Percentiles rank a stretch among this genome's conserved stretches.
Evolutionary conservation across 805 yeast species (phyloP).

Genomic region (Yarrowia yakushimensis): DNA sequence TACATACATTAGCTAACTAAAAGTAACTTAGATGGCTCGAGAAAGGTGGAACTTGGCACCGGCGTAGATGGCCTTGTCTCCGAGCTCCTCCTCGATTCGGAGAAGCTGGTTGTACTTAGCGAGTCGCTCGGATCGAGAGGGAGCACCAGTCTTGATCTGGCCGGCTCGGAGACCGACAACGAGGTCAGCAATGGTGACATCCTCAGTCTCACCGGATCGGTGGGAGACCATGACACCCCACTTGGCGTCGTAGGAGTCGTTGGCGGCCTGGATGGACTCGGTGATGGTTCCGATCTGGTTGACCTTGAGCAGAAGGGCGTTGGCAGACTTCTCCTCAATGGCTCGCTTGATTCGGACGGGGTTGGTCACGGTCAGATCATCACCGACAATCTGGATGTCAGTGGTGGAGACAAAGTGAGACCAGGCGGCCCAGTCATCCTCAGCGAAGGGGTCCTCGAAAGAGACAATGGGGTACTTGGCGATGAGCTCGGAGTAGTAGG

Average conservation of each 20-base stretch:
- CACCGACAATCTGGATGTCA: slow-evolving; percentile 90
- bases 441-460: slow-evolving; percentile 98
- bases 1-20: slow-evolving; percentile 24
- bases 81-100: slow-evolving; percentile 98
- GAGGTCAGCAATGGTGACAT: slow-evolving; percentile 95
- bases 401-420: slow-evolving; percentile 64
- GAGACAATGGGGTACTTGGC: slow-evolving; percentile 96
- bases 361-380: slow-evolving; percentile 98
- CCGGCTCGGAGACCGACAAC: slow-evolving; percentile 97
- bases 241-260: slow-evolving; percentile 89
- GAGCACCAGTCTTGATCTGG: slow-evolving; percentile 99
- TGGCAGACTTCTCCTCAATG: slow-evolving; percentile 92
- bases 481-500: slow-evolving; percentile 73
- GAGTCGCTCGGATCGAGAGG: slow-evolving; percentile 99
- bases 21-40: slow-evolving; percentile 36
- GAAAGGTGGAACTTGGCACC: slow-evolving; percentile 80
- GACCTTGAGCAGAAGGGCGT: slow-evolving; percentile 93
- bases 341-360: slow-evolving; percentile 91
- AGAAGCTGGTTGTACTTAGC: slow-evolving; percentile 98
- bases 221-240: slow-evolving; percentile 99
- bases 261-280: slow-evolving; percentile 96
- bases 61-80: slow-evolving; percentile 95
- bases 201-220: slow-evolving; percentile 99
- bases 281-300: slow-evolving; percentile 97
- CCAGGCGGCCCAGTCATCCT: slow-evolving; percentile 99